Conservation (phyloP, 768 basidiomycete genomes). For the Leccinum rimulosum region DNA sequence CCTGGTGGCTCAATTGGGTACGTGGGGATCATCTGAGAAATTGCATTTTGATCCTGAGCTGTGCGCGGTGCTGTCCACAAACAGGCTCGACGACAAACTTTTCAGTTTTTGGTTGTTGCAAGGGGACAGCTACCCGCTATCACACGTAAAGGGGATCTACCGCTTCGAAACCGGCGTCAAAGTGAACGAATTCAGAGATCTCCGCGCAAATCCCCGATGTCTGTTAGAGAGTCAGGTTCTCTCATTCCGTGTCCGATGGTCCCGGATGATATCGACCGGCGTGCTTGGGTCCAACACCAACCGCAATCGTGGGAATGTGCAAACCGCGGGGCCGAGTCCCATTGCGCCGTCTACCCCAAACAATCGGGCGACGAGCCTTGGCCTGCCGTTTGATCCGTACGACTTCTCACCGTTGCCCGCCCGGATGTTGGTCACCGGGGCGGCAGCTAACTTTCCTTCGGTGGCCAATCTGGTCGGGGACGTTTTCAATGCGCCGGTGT, state of each 20-base stretch:
- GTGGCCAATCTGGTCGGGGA: slow-evolving; percentile 79
- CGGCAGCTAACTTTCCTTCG: slow-evolving; percentile 81
- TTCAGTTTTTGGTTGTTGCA: slow-evolving; percentile 90
- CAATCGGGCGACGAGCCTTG: slow-evolving; percentile 42
- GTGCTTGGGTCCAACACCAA: slow-evolving; percentile 49
- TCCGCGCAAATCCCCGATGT: slow-evolving; percentile 85
- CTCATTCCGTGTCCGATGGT: slow-evolving; percentile 81
- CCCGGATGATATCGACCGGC: slow-evolving; percentile 66
- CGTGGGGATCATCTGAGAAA: slow-evolving; percentile 24
- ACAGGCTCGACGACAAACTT: slow-evolving; percentile 85
- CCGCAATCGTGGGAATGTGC: slow-evolving; percentile 33
- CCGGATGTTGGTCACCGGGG: slow-evolving; percentile 69
- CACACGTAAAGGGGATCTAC: slow-evolving; percentile 81
- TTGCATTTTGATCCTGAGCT: not conserved
- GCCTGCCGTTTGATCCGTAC: slow-evolving; percentile 77
- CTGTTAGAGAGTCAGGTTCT: slow-evolving; percentile 80
- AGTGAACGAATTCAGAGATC: slow-evolving; percentile 84
- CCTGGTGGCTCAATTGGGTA: slow-evolving; percentile 88
- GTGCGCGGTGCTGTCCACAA: not conserved
- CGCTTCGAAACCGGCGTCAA: slow-evolving; percentile 88
- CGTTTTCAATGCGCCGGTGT: slow-evolving; percentile 79
- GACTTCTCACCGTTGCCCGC: slow-evolving; percentile 63
- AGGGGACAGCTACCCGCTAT: slow-evolving; percentile 69
- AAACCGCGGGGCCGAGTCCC: slow-evolving; percentile 30
- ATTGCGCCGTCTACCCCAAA: slow-evolving; percentile 16